Conservation (phyloP, 1,284 basidiomycete species). For the Fomitopsis pinicola region DNA sequence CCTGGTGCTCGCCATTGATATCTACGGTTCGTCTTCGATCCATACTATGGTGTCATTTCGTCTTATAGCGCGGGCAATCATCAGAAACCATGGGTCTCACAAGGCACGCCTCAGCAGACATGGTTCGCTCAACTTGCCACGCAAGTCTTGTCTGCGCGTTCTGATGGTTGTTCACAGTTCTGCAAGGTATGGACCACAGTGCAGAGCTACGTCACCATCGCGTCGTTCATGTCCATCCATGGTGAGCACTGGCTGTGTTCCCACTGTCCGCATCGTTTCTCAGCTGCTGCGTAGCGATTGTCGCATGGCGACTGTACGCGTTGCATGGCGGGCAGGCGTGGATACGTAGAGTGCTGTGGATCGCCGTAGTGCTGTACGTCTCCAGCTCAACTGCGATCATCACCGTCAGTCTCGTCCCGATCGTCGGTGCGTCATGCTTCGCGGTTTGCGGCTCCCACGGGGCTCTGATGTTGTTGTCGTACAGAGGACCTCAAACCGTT, state of each 20-base stretch:
- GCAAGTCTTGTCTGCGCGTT: background rate
- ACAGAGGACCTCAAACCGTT: conserved; percentile 21
- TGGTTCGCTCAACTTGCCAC: background rate
- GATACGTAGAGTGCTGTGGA: conserved; percentile 22
- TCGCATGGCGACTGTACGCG: conserved; percentile 26
- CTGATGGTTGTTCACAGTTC: conserved; percentile 16
- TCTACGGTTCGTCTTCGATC: conserved; percentile 20
- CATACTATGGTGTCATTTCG: background rate
- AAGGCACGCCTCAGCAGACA: background rate
- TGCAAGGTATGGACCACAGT: conserved; percentile 27
- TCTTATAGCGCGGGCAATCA: conserved; percentile 14
- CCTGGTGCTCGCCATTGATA: conserved; percentile 25
- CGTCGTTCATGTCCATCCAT: conserved; percentile 29
- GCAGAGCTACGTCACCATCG: conserved; percentile 26
- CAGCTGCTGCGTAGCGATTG: conserved; percentile 16
- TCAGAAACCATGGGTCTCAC: conserved; percentile 8
- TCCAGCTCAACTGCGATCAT: conserved; percentile 20
- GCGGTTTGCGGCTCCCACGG: background rate
- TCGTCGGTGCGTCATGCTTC: conserved; percentile 18
- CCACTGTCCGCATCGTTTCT: background rate
- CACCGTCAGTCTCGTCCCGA: conserved; percentile 20
- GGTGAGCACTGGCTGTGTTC: conserved; percentile 11
- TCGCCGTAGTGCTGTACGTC: conserved; percentile 20
- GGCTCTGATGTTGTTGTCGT: background rate
- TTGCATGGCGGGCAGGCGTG: conserved; percentile 24